Base-by-base conservation (phyloP, 495 filamentous ascomycete species). In the Daldinia caldariorum region DNA sequence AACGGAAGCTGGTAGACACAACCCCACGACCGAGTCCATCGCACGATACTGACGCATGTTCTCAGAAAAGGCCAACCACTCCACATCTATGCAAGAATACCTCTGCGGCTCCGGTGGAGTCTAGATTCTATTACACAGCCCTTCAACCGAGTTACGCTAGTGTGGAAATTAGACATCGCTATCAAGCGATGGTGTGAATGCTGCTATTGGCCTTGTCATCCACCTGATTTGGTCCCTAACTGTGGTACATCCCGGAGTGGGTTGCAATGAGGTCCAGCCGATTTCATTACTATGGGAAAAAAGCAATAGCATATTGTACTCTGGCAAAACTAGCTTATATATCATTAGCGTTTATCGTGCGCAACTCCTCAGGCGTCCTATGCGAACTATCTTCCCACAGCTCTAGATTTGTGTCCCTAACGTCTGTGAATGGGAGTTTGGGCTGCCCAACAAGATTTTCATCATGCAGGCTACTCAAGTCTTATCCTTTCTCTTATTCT, bases 211-310 rank as follows among this genome's bases (percentile, higher is more conserved):
- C 22, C 55, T 50, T 58, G 14, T 14, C 18, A 34, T 39, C 56
- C 29, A 20, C 49, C 49, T 61, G 39, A 61, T 62, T 65, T 37
- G 41, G 41, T 61, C 50, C 70, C 61, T 65, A 13, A 53, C 49
- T 63, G 39, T 61, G 12, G 53, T 61, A 61, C 39, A 65, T 57
- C 51, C 38, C 22, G 32, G 32, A 31, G 62, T 64, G 63, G 65
- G 70, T 65, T 73, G 47, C 61, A 69, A 58, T 62, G 64, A 69
- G 45, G 56, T 51, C 69, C 45, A 66, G 57, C 41, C 61, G 20
- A 47, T 61, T 73, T 41, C 56, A 62, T 45, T 45, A 58, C n/a
- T 56, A 43, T 32, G 26, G 35, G 49, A 54, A 53, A 62, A 66
- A 38, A 35, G 29, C 43, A 29, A 54, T 67, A 66, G 45, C 32